Base-by-base conservation (phyloP, 2,329 filamentous ascomycete species). In the Neonectria hederae region DNA sequence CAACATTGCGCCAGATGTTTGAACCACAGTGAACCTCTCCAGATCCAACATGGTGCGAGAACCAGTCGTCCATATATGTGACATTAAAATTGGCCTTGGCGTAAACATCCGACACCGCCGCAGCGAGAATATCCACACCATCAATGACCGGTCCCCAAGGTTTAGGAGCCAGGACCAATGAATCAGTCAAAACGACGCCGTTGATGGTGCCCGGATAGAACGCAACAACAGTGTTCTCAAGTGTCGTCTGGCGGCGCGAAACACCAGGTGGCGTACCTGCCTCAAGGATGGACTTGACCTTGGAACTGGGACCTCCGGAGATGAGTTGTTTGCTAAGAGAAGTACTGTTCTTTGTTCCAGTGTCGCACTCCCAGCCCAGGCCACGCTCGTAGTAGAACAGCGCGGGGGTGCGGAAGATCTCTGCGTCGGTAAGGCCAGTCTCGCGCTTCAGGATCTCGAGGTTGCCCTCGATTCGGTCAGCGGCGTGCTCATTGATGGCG, bases 1-100 rank as follows among this genome's bases (percentile, higher is more conserved):
- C 38, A 1, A 49, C 32, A 10, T n/a, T 46, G 1, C 68, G 40
- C 67, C 67, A 70, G 0, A 68, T 60, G 42, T 70, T 70, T 2
- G 49, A 62, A 2, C 68, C 68, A 6, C 68, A 70, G 35, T 78
- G 76, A 43, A 76, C 63, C 14, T 77, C 76, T 3, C 76, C 76
- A 3, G 45, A 28, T 0, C 17, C 0, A 2, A 59, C 1, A 43
- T 74, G 76, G 26, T 76, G 74, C 1, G 69, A 69, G n/a, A 72
- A 69, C 62, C 68, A 78, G 32, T 74, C 71, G 19, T 78, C 75
- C 6, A 75, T 64, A 9, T 62, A 77, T 0, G 63, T 68, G 0
- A 76, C 55, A 7, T 69, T 73, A 4, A 61, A 69, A 0, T 67
- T 65, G 1, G 56, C 74, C n/a, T 24, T 62, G 0, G 59, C 62